Evolutionary conservation across 1,139 yeast species (phyloP).

Genomic region (Pichia sp.): DNA sequence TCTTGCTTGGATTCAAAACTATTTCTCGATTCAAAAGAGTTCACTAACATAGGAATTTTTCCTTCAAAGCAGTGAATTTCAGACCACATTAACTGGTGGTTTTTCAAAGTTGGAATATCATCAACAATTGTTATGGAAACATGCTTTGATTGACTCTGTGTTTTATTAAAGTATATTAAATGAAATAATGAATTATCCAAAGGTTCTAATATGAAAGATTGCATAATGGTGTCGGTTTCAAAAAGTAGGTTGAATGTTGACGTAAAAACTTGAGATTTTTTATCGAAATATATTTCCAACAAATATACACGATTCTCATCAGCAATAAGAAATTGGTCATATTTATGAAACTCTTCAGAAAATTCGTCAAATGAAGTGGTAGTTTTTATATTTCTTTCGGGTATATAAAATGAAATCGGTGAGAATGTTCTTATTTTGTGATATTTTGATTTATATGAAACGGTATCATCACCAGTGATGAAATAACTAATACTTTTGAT

Average conservation of each 20-base stretch:
- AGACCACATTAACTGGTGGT: constrained; percentile 21
- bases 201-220: constrained; percentile 10
- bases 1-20: constrained; percentile 14
- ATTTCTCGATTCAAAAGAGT: constrained; percentile 16
- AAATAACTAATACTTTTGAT: constrained; percentile 27
- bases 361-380: constrained; percentile 1
- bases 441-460: constrained; percentile 17
- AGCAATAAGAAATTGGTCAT: constrained; percentile 30
- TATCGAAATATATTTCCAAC: constrained; percentile 26
- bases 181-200: neutral
- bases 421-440: constrained; percentile 13
- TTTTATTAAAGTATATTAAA: constrained; percentile 24
- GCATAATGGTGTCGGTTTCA: constrained; percentile 4
- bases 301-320: constrained; percentile 22
- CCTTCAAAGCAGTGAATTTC: constrained; percentile 27
- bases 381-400: constrained; percentile 18
- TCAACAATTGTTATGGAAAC: constrained; percentile 17
- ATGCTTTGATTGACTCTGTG: constrained; percentile 23
- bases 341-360: constrained; percentile 1
- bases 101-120: constrained; percentile 19
- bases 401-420: constrained; percentile 26
- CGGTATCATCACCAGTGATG: constrained; percentile 28
- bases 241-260: constrained; percentile 23
- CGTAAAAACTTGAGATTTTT: constrained; percentile 17
- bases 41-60: constrained; percentile 24